phyloP scores from a whole-genome alignment of 78 protist species.

The Mastigamoeba balamuthi region DNA sequence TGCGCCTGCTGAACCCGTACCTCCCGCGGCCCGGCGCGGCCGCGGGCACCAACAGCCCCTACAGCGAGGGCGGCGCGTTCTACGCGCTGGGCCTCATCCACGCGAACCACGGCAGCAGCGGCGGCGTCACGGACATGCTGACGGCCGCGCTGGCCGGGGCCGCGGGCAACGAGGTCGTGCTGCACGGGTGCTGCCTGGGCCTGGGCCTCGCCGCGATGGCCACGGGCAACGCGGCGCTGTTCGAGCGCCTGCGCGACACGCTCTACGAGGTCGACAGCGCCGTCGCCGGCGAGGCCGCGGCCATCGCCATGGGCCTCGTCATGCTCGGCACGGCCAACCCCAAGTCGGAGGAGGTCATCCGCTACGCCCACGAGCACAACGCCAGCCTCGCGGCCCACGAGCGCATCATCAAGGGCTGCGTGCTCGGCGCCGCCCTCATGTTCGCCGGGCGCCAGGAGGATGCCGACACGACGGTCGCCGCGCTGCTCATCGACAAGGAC shows the following conservation, averaged over 20 bases:
- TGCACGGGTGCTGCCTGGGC: slow-evolving; percentile 96
- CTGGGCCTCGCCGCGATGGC: slow-evolving; percentile 91
- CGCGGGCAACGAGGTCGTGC: slow-evolving; percentile 53
- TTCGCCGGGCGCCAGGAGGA: slow-evolving; percentile 6
- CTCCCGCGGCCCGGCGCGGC: slow-evolving; percentile 11
- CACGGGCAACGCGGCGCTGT: slow-evolving; percentile 48
- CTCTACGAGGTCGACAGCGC: slow-evolving; percentile 57
- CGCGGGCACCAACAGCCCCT: slow-evolving; percentile 61
- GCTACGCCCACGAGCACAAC: slow-evolving; percentile 90
- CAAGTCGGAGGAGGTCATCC: slow-evolving; percentile 72
- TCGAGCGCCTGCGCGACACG: not conserved
- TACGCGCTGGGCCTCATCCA: slow-evolving; percentile 96
- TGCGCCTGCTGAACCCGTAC: slow-evolving; percentile 19
- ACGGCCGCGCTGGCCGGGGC: not conserved
- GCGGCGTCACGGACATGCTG: not conserved
- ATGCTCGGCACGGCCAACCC: slow-evolving; percentile 80
- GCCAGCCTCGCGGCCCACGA: slow-evolving; percentile 98
- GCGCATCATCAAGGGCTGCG: slow-evolving; percentile 78
- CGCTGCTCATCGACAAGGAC: slow-evolving; percentile 46
- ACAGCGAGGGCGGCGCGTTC: slow-evolving; percentile 91
- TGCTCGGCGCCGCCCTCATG: not conserved
- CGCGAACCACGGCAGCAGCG: slow-evolving; percentile 72
- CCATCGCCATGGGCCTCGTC: slow-evolving; percentile 88
- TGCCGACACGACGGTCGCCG: slow-evolving; percentile 58
- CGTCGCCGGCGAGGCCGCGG: slow-evolving; percentile 96